Evolutionary conservation across 2,329 filamentous ascomycete species (phyloP), one percentile per base, ranked within the genome.

Genomic region (Trichoderma koningii): DNA sequence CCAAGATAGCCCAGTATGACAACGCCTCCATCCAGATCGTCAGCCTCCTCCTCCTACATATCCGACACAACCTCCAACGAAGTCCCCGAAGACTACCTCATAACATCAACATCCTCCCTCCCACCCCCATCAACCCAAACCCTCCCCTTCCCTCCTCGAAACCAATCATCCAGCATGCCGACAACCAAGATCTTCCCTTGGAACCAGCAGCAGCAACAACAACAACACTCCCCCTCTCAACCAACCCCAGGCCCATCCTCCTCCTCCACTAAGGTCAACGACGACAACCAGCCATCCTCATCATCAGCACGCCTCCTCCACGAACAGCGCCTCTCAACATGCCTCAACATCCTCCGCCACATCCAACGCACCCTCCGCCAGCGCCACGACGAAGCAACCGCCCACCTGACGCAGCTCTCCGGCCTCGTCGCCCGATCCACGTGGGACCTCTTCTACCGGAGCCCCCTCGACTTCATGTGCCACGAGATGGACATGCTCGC

Each of bases 371-470:
- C 30, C 21, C 64, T 66, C 17, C 45, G 19, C 5, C 26, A 42
- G 21, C 64, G 42, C 3, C 60, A 57, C 45, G 26, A 42, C 21
- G 44, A 64, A 10, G 60, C 64, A 7, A 4, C 48, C 2, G 17
- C n/a, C 1, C 53, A 47, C 4, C 64, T 66, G 4, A 15, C 38
- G 2, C 19, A 42, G 1, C 26, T 28, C 5, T n/a, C 45, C 9
- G 15, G 14, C 3, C 60, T 51, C 26, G 26, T 38, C 10, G 42
- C 28, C 30, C 60, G 42, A n/a, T 47, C 51, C 5, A 30, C 44
- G 1, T 66, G 64, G 64, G 44, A 59, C 7, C 52, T 61, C 42
- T 64, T 64, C 53, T 41, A 48, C 38, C 60, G 52, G 2, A 66
- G 59, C 23, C 64, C 64, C 23, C 41, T 41, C 2, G 42, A 63